Evolutionary conservation across 1,284 basidiomycete species (phyloP).

Genomic region (Pseudozyma hubeiensis): DNA sequence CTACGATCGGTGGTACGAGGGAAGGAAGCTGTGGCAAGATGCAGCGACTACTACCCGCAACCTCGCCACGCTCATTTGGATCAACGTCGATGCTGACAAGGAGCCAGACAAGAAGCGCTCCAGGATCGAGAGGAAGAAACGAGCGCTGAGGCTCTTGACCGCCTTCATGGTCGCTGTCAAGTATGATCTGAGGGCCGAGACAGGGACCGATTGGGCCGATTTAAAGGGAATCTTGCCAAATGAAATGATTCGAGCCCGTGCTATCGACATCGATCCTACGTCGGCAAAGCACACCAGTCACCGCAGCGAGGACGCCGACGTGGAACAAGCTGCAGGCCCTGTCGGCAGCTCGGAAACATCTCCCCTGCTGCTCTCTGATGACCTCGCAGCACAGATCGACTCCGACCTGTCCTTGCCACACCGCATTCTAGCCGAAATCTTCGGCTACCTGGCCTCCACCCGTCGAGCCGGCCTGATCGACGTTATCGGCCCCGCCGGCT

Average conservation of each 20-base stretch:
- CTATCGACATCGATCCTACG: background rate
- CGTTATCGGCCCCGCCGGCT: conserved; percentile 48
- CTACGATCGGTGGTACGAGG: conserved; percentile 80
- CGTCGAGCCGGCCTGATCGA: conserved; percentile 40
- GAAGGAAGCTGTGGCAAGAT: conserved; percentile 79
- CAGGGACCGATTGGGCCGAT: conserved; percentile 24
- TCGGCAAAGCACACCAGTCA: background rate
- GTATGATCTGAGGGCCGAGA: conserved; percentile 77
- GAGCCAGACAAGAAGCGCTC: conserved; percentile 25
- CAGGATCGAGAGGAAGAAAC: conserved; percentile 78
- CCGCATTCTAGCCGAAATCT: conserved; percentile 39
- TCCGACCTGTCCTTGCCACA: conserved; percentile 8
- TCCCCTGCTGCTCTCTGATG: conserved; percentile 11
- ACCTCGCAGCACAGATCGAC: background rate
- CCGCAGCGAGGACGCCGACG: background rate
- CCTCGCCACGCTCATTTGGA: conserved; percentile 79
- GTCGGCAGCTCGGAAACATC: conserved; percentile 6
- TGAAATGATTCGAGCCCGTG: conserved; percentile 14
- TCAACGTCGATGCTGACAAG: conserved; percentile 73
- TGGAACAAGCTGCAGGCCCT: background rate
- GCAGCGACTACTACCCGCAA: conserved; percentile 73
- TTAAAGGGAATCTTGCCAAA: conserved; percentile 23
- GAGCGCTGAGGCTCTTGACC: conserved; percentile 77
- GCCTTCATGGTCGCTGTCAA: conserved; percentile 79
- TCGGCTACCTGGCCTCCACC: conserved; percentile 35